phyloP scores from a whole-genome alignment of 208 protist species.

The Crithidia sp. region DNA sequence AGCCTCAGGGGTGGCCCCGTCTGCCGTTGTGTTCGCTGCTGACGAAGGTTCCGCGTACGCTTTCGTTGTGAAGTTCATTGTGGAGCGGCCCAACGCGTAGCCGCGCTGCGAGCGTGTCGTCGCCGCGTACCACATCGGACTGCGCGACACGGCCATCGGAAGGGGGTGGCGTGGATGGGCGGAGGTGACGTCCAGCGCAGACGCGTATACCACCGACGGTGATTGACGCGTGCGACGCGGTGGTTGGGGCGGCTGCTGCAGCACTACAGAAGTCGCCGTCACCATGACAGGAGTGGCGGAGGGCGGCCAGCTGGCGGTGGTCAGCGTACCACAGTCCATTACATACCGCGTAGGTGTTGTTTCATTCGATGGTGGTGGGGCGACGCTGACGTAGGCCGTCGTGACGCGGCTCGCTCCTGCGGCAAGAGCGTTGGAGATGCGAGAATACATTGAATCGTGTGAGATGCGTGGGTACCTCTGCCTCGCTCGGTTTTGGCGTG shows the following conservation, averaged over 20 bases:
- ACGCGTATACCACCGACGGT: neutral
- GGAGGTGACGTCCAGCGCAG: neutral
- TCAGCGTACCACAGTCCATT: constrained; percentile 3
- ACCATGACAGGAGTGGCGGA: neutral
- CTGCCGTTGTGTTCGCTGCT: neutral
- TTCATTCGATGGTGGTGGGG: neutral
- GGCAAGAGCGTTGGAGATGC: constrained; percentile 8
- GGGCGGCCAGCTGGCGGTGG: constrained; percentile 14
- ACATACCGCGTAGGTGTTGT: neutral
- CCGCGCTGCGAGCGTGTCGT: constrained; percentile 12
- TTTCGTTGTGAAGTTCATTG: constrained; percentile 7
- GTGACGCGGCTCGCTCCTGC: neutral
- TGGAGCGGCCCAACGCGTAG: constrained; percentile 10
- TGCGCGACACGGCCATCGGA: neutral
- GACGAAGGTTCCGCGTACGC: neutral
- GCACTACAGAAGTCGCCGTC: constrained; percentile 1
- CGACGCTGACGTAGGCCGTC: neutral
- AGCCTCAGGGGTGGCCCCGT: neutral
- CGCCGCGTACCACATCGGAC: constrained; percentile 15
- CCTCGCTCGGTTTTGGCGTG: neutral
- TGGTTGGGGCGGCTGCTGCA: neutral
- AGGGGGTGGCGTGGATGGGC: constrained; percentile 12
- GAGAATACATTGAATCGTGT: constrained; percentile 6
- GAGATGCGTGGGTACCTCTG: neutral
- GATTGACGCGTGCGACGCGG: neutral